Evolutionary conservation across 2,329 filamentous ascomycete genomes (phyloP), one percentile per base, ranked within the genome.

Genomic region (Ceratocystis cacaofunesta): DNA sequence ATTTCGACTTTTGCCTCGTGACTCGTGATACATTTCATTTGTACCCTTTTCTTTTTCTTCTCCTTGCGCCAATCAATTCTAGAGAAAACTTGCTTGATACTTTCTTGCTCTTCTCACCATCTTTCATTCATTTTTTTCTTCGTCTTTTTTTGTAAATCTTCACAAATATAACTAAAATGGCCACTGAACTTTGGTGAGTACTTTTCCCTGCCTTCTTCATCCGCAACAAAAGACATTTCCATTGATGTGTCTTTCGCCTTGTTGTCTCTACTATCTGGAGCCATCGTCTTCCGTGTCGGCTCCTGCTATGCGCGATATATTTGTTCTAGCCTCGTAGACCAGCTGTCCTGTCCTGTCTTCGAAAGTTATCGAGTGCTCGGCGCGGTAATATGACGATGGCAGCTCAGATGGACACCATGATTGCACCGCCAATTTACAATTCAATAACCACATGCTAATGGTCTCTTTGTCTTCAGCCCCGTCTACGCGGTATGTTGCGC

Each of bases 401-500:
- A 5, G 36, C 3, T 15, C 12, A 41, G 10, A 15, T 15, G 1
- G 8, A 48, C 15, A 6, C 17, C 43, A 19, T 61, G 22, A n/a
- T 41, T 25, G n/a, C 46, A 22, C 10, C 61, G 17, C 15, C 46
- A 19, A 43, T 22, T 17, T 17, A 10, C n/a, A 25, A 12, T 62
- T 17, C 8, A 30, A 66, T 22, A 7, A 22, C 36, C 10, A 52
- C 44, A 32, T 61, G 61, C 65, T 66, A 66, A 66, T 30, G 25
- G 25, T 6, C 6, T 36, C 30, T 10, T 52, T 12, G 28, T 12
- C 52, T 75, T 69, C 73, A 99, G 92, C 82, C 92, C 92, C 80
- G 92, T 95, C 75, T 99, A 97, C 82, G 90, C 94, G 84, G 94
- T 97, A 85, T 90, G 92, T 96, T 74, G 70, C 71, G 69, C 69